Evolutionary conservation across 2,329 filamentous ascomycete genomes (phyloP), one percentile per base, ranked within the genome.

Genomic region (Ophiocordyceps camponoti-leonardi): DNA sequence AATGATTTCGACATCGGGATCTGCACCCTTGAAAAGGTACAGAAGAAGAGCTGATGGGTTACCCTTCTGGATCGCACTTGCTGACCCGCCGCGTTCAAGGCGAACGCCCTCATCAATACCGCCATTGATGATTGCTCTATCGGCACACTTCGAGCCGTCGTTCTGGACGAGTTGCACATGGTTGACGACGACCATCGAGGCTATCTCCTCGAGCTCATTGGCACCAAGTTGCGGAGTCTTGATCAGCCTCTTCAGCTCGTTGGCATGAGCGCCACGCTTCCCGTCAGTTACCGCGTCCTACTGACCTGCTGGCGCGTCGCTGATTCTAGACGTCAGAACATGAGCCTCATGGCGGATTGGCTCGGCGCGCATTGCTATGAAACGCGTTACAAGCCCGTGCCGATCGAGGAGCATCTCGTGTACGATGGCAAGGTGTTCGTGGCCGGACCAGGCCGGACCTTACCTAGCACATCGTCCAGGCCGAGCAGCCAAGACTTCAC

Each of bases 161-260:
- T 87, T 14, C 66, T 87, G 31, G 83, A 88, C 53, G 83, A 88
- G 56, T 64, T 87, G n/a, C 83, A 88, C 57, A 86, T 88, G 81
- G 69, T 87, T 41, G 79, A 86, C 52, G 83, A 87, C 56, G 79
- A 81, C 49, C 73, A 80, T 51, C 75, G 83, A 13, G 83, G 83
- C 4, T 87, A 87, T 56, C 67, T 87, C 1, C 65, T 87, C 46
- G 83, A 88, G 56, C 65, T 87, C 6, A 75, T 86, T 61, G 77
- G 79, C 6, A 83, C 81, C 4, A 87, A 87, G 55, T 56, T 87
- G 28, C 62, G 86, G n/a, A 73, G 77, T 47, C 61, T 87, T 20
- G 78, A 75, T 23, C 75, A 83, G 47, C 62, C 69, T 22, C 68
- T 84, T 18, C 83, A 87, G 55, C 77, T 87, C 19, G 65, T 86